Base-by-base conservation (phyloP, 2,329 filamentous ascomycete species). In the Pestalotiopsis sp. region DNA sequence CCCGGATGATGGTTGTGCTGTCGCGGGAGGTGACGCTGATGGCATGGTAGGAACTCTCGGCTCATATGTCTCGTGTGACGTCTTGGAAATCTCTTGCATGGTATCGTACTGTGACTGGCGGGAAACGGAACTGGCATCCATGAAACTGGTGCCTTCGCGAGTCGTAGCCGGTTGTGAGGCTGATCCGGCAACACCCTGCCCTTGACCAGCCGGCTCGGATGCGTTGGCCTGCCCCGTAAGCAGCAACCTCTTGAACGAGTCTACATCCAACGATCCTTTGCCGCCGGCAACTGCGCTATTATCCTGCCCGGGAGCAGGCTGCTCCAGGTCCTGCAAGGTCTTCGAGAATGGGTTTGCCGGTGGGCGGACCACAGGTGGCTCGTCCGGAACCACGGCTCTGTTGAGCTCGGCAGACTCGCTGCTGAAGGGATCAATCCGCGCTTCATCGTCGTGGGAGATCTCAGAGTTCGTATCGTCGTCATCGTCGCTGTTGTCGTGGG, bases 171-270 rank as follows among this genome's bases (percentile, higher is more conserved):
- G 75, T 60, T 73, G 70, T 65, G 70, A 71, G 44, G n/a, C 67
- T 69, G 67, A 38, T 68, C 64, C 38, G 14, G 44, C 63, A 20
- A n/a, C 55, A 17, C 26, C 17, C 20, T 48, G 30, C 39, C 9
- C 20, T 35, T 63, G 60, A 17, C 30, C 60, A 20, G 26, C 60
- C 68, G 71, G 57, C 40, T 69, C 73, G 38, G 75, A 67, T 58
- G 77, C 69, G 56, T 80, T 85, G 44, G 86, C 76, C 73, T 89
- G 88, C 22, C 93, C 93, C 0, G 92, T 96, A 81, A 96, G 83
- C 61, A 96, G 84, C 69, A 96, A 80, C 68, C 90, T 86, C 75
- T 90, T 90, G 80, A 96, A 96, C 7, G 92, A 89, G 75, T 93
- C 89, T 1, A 95, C 93, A 75, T 96, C 92, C 70, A 95, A 79